These are phyloP conservation scores for Miscanthus sacchariflorus DNA, from an alignment of 202 grass and related monocot species.

Conservation along the genomic window DNA sequence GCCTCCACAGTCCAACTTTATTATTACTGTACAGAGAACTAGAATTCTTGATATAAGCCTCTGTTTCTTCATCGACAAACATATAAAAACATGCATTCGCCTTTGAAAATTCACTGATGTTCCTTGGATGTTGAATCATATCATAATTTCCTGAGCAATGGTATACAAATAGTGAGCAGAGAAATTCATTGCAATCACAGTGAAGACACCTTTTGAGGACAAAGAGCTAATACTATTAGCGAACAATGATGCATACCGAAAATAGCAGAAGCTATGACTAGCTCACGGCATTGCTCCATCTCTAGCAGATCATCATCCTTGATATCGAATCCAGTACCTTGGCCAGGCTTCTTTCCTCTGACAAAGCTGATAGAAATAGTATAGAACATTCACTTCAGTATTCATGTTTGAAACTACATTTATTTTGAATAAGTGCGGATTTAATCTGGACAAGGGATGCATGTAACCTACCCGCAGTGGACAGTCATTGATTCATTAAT, in stretches of 20 bases:
- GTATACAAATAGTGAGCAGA: conserved; percentile 48
- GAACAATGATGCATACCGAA: conserved; percentile 67
- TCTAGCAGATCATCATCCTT: conserved; percentile 79
- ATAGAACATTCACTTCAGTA: conserved; percentile 25
- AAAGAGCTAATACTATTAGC: not conserved
- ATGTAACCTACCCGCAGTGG: conserved; percentile 88
- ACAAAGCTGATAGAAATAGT: conserved; percentile 74
- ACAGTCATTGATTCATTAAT: conserved; percentile 91
- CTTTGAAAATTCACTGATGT: conserved; percentile 84
- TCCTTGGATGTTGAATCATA: conserved; percentile 91
- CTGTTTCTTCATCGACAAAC: conserved; percentile 99
- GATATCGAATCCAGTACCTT: conserved; percentile 92
- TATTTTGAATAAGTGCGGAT: not conserved
- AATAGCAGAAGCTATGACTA: conserved; percentile 95
- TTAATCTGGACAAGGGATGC: conserved; percentile 13
- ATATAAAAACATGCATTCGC: conserved; percentile 91
- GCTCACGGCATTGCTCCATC: conserved; percentile 87
- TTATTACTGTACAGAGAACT: conserved; percentile 62
- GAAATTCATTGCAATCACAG: conserved; percentile 3
- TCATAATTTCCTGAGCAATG: conserved; percentile 89
- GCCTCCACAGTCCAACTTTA: conserved; percentile 90
- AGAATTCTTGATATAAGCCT: conserved; percentile 78
- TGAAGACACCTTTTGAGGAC: not conserved
- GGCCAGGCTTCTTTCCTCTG: conserved; percentile 85
- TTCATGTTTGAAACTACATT: conserved; percentile 14